phyloP scores from a whole-genome alignment of 129 eudicot species.

The Glebionis coronaria region DNA sequence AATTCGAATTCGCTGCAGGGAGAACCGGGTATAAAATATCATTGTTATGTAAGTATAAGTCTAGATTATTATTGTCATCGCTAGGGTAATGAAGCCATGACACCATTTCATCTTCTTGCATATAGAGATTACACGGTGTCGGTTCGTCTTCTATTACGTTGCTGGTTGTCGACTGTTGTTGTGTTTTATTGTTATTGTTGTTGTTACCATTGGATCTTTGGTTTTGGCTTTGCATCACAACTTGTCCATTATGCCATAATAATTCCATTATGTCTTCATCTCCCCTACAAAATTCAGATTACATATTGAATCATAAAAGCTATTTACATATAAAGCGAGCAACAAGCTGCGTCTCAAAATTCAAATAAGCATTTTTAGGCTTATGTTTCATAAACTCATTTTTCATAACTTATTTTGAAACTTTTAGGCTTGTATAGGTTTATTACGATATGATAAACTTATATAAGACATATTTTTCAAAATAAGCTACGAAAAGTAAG shows the following conservation, averaged over 20 bases:
- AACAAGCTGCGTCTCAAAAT: no score
- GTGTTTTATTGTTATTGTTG: slow-evolving; percentile 29
- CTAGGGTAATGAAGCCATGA: slow-evolving; percentile 69
- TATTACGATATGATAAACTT: no score
- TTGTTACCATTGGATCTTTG: slow-evolving; percentile 31
- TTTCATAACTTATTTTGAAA: no score
- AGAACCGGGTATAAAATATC: slow-evolving; percentile 36
- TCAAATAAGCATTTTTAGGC: no score
- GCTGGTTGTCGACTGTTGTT: background rate
- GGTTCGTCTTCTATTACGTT: slow-evolving; percentile 23
- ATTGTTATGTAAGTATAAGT: slow-evolving; percentile 54
- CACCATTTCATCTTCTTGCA: slow-evolving; percentile 67
- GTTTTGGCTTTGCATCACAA: slow-evolving; percentile 60
- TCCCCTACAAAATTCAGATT: slow-evolving; percentile 30
- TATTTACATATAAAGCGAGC: no score
- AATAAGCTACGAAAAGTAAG: no score
- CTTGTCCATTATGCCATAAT: slow-evolving; percentile 81
- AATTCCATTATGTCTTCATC: slow-evolving; percentile 75
- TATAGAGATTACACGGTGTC: slow-evolving; percentile 43
- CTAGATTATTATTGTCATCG: slow-evolving; percentile 52
- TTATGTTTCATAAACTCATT: no score
- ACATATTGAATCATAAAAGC: no score
- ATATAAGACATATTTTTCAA: no score
- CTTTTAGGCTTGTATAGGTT: no score
- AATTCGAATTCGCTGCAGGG: slow-evolving; percentile 17